These are phyloP conservation scores for Atalantia buxifolia DNA, from an alignment of 345 rosid species.

Conservation along the genomic window DNA sequence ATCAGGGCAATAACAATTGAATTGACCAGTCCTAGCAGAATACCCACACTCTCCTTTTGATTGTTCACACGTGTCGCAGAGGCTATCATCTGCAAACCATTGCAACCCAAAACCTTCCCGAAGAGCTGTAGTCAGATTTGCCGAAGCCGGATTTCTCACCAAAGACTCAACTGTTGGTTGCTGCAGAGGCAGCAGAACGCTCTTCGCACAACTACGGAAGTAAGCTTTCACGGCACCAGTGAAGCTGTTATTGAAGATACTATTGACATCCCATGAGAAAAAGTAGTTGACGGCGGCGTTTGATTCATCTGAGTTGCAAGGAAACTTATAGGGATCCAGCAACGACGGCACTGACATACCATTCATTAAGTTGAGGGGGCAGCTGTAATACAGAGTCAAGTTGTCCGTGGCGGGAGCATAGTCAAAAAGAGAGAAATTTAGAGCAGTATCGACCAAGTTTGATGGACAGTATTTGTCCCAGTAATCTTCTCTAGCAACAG, in stretches of 20 bases:
- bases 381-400: neutral
- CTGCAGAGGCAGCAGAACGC: neutral
- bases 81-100: neutral
- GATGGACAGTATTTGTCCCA: neutral
- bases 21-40: neutral
- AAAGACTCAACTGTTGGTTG: neutral
- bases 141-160: neutral
- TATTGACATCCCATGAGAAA: neutral
- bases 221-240: neutral
- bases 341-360: accelerated
- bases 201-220: neutral
- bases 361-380: neutral
- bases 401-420: neutral
- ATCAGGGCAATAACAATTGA: constrained; percentile 22
- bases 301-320: neutral
- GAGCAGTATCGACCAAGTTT: neutral
- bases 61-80: neutral
- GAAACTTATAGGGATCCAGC: neutral
- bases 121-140: neutral
- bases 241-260: neutral
- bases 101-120: constrained; percentile 19
- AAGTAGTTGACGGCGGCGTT: neutral
- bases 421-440: neutral
- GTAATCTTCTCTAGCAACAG: neutral
- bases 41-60: constrained; percentile 21